Percentiles rank a stretch among this genome's conserved stretches.
Conservation (phyloP, 257 asterid genomes). For the Plantago major region DNA sequence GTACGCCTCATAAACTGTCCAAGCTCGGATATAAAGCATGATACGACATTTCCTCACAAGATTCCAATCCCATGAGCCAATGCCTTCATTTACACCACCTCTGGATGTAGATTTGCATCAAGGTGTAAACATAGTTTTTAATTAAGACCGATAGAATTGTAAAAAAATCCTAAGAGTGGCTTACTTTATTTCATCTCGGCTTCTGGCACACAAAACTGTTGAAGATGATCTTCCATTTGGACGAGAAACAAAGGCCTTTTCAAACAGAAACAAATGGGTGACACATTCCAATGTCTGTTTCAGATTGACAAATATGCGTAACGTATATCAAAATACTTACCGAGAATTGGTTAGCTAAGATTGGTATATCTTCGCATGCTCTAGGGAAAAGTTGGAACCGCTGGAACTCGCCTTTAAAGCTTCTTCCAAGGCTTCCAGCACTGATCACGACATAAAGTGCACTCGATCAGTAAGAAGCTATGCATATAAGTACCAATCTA, state of each 20-base stretch:
- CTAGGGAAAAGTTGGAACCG: slow-evolving; percentile 86
- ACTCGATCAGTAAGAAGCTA: not conserved
- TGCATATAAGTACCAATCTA: not conserved
- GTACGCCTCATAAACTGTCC: slow-evolving; percentile 74
- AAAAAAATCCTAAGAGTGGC: slow-evolving; percentile 13
- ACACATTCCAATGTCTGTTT: not conserved
- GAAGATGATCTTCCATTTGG: slow-evolving; percentile 50
- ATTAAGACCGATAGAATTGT: not conserved
- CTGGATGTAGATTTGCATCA: slow-evolving; percentile 31
- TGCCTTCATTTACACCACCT: slow-evolving; percentile 45
- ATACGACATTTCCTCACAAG: slow-evolving; percentile 53
- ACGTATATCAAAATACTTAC: slow-evolving; percentile 37
- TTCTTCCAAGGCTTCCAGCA: slow-evolving; percentile 91
- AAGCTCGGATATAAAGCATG: slow-evolving; percentile 78
- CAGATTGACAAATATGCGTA: not conserved
- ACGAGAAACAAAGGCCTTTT: slow-evolving; percentile 67
- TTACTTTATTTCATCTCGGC: slow-evolving; percentile 39
- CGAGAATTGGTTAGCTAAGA: slow-evolving; percentile 71
- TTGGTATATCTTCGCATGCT: slow-evolving; percentile 65
- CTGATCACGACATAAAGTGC: slow-evolving; percentile 28
- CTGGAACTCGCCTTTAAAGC: slow-evolving; percentile 77
- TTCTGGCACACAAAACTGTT: slow-evolving; percentile 59
- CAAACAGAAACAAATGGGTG: not conserved
- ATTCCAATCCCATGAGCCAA: slow-evolving; percentile 83
- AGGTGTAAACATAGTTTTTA: slow-evolving; percentile 4